These are phyloP conservation scores for Penicillium sp. DNA, from an alignment of 2,329 filamentous ascomycete genomes.

Conservation along the genomic window DNA sequence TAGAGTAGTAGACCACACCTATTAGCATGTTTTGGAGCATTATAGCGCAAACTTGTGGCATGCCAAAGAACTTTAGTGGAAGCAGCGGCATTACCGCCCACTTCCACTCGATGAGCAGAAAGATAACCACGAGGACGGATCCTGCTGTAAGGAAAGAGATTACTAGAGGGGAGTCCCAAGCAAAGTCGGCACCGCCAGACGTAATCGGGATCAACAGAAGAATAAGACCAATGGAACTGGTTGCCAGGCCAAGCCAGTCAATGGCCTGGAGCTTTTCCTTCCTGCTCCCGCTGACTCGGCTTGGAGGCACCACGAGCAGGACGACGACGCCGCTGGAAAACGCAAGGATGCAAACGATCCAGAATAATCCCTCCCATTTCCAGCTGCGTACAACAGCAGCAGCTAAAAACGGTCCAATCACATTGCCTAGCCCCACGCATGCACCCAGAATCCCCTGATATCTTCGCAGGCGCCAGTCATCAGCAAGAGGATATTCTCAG, in stretches of 20 bases:
- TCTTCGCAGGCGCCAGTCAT: no score
- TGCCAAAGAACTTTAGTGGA: no score
- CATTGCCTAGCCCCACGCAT: conserved; percentile 44
- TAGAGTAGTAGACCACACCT: conserved; percentile 56
- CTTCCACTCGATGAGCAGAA: conserved; percentile 55
- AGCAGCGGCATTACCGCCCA: conserved; percentile 40
- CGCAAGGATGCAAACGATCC: conserved; percentile 52
- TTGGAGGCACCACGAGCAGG: conserved; percentile 50
- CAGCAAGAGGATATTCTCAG: no score
- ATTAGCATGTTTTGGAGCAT: conserved; percentile 58
- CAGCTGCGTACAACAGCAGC: conserved; percentile 35
- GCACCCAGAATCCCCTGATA: conserved; percentile 47
- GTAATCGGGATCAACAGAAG: conserved; percentile 63
- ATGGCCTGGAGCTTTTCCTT: conserved; percentile 50
- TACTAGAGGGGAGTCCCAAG: conserved; percentile 55
- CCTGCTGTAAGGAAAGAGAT: conserved; percentile 57
- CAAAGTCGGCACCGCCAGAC: conserved; percentile 55
- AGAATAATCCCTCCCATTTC: conserved; percentile 47
- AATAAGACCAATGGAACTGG: conserved; percentile 54
- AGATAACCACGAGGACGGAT: conserved; percentile 43
- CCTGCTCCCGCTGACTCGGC: conserved; percentile 46
- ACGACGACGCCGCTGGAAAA: conserved; percentile 45
- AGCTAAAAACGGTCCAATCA: conserved; percentile 46
- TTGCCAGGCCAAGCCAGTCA: conserved; percentile 56
- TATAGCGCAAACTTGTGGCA: no score